phyloP scores from a whole-genome alignment of 305 asterid genomes.

The Fraxinus sp. region DNA sequence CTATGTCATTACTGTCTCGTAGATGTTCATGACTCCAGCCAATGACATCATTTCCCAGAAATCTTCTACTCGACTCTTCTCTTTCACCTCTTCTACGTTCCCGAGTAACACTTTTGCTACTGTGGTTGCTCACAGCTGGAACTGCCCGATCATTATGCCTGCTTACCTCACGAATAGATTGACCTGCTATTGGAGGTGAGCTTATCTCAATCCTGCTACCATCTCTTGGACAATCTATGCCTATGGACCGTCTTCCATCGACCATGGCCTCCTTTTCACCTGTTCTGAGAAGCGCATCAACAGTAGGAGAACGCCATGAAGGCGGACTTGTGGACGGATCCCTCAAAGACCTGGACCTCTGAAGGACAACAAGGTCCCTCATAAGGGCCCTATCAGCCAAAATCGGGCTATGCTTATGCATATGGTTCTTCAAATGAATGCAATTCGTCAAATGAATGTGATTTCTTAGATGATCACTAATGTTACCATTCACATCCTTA shows the following conservation, averaged over 20 bases:
- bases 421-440: conserved; percentile 95
- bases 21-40: conserved; percentile 29
- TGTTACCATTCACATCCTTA: conserved; percentile 82
- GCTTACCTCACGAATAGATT: conserved; percentile 31
- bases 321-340: conserved; percentile 93
- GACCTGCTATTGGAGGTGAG: conserved; percentile 44
- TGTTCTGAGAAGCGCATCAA: conserved; percentile 47
- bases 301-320: conserved; percentile 79
- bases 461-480: conserved; percentile 78
- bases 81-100: conserved; percentile 47
- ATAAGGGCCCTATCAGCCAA: conserved; percentile 71
- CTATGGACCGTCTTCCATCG: conserved; percentile 59
- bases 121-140: conserved; percentile 33
- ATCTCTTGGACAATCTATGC: conserved; percentile 41
- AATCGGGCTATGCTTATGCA: conserved; percentile 91
- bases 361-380: conserved; percentile 88
- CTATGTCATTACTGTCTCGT: conserved; percentile 32
- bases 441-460: conserved; percentile 96
- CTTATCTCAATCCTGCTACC: conserved; percentile 41
- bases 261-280: conserved; percentile 49
- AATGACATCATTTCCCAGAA: conserved; percentile 35
- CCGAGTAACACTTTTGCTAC: conserved; percentile 43
- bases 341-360: conserved; percentile 85
- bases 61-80: conserved; percentile 46
- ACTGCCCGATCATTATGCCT: conserved; percentile 34